These are phyloP conservation scores for Asparagopsis taxiformis DNA, from an alignment of 31 red algal genomes.

Conservation along the genomic window DNA sequence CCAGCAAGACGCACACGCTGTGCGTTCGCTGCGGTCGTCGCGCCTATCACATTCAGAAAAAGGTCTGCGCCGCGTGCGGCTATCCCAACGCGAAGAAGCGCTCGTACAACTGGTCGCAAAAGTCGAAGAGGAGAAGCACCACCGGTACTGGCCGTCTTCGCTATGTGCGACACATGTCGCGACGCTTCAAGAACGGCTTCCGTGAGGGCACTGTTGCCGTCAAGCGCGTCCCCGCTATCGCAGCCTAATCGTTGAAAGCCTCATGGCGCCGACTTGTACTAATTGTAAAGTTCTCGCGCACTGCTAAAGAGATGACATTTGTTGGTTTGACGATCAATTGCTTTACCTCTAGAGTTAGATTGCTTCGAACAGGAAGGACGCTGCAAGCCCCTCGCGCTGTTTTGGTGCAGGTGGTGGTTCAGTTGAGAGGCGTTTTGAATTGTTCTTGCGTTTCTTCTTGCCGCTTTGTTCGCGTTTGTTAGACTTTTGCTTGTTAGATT, in stretches of 20 bases:
- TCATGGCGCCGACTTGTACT: neutral
- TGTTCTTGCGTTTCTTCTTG: neutral
- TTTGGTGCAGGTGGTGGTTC: no score
- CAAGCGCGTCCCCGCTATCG: conserved; percentile 22
- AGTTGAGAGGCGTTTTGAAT: no score
- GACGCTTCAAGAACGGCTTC: conserved; percentile 95
- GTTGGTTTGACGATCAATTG: neutral
- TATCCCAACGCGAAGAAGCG: conserved; percentile 84
- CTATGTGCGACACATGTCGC: conserved; percentile 66
- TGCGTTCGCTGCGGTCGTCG: conserved; percentile 93
- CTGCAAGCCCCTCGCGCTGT: conserved; percentile 8
- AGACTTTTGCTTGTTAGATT: neutral
- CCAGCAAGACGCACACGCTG: conserved; percentile 86
- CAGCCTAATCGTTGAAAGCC: neutral
- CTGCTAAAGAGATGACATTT: neutral
- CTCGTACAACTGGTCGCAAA: conserved; percentile 86
- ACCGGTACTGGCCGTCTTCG: conserved; percentile 86
- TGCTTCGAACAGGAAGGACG: conserved; percentile 36
- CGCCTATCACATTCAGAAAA: conserved; percentile 94
- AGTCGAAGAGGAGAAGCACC: conserved; percentile 89
- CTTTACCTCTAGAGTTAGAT: neutral
- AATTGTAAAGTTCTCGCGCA: neutral
- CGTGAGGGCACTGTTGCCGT: conserved; percentile 70
- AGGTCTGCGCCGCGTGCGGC: conserved; percentile 79
- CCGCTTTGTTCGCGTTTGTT: neutral